Evolutionary conservation across 2,329 filamentous ascomycete genomes (phyloP).

Genomic region (Orbilia javanica): DNA sequence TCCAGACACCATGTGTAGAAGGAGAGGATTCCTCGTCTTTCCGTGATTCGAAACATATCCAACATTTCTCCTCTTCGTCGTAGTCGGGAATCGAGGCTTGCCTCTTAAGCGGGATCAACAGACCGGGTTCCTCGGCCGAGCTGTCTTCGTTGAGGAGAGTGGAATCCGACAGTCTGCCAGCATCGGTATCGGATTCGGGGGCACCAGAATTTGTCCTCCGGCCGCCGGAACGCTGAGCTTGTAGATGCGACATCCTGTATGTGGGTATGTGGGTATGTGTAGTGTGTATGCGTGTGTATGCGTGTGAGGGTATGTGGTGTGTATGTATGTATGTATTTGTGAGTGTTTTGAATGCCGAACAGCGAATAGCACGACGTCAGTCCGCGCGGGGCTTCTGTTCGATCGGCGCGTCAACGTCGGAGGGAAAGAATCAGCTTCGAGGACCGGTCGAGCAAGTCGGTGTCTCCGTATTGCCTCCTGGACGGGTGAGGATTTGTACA

Average conservation of each 20-base stretch:
- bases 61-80: constrained; percentile 69
- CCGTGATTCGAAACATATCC: constrained; percentile 78
- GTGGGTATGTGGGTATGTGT: background rate
- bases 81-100: constrained; percentile 39
- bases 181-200: constrained; percentile 42
- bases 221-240: constrained; percentile 39
- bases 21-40: constrained; percentile 72
- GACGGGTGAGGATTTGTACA: background rate
- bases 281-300: background rate
- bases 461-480: constrained; percentile 1
- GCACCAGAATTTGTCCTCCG: constrained; percentile 28
- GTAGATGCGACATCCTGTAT: constrained; percentile 48
- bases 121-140: constrained; percentile 47
- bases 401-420: constrained; percentile 14
- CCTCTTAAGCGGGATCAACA: constrained; percentile 48
- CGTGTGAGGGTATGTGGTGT: too few relatives aligned
- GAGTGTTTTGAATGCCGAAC: background rate
- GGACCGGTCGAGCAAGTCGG: background rate
- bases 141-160: constrained; percentile 50
- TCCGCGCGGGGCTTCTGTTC: constrained; percentile 4
- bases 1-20: constrained; percentile 73
- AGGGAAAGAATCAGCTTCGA: background rate
- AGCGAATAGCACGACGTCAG: background rate
- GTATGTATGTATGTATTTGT: background rate
- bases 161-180: constrained; percentile 38